These are phyloP conservation scores for Boletus reticuloceps DNA, from an alignment of 768 basidiomycete genomes.

Conservation along the genomic window DNA sequence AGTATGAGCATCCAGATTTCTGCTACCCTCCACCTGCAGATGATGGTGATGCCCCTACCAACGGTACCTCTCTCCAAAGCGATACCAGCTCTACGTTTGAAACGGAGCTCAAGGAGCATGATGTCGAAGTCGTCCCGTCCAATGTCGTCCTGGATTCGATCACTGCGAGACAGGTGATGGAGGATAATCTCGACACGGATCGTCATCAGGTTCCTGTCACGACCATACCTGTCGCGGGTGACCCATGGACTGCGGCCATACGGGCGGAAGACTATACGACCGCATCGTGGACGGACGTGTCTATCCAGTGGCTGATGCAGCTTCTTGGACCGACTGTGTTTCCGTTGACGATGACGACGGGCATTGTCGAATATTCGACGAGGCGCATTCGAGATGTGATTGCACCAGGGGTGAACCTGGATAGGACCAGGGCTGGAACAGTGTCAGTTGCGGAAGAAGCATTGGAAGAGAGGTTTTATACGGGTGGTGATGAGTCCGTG, in stretches of 20 bases:
- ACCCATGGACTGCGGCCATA: constrained; percentile 28
- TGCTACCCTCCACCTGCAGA: background rate
- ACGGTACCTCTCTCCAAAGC: background rate
- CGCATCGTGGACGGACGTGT: constrained; percentile 28
- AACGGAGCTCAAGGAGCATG: constrained; percentile 35
- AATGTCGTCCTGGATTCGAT: constrained; percentile 27
- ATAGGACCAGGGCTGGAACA: background rate
- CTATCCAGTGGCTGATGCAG: constrained; percentile 31
- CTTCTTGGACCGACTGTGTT: constrained; percentile 55
- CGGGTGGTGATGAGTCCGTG: constrained; percentile 55
- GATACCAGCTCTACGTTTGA: constrained; percentile 31
- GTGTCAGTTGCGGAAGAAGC: constrained; percentile 39
- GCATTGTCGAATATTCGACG: constrained; percentile 62
- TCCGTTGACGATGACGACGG: constrained; percentile 57
- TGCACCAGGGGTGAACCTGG: constrained; percentile 27
- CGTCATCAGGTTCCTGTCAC: constrained; percentile 9
- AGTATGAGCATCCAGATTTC: constrained; percentile 27
- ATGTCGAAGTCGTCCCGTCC: constrained; percentile 27
- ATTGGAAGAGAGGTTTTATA: constrained; percentile 41
- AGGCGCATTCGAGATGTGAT: constrained; percentile 51
- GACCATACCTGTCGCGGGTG: constrained; percentile 14
- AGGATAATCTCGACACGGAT: constrained; percentile 28
- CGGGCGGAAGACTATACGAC: constrained; percentile 25
- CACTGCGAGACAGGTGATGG: constrained; percentile 28
- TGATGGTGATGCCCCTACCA: background rate